phyloP scores from a whole-genome alignment of 176 grass and related monocot genomes.

The Phoenix roebelenii region DNA sequence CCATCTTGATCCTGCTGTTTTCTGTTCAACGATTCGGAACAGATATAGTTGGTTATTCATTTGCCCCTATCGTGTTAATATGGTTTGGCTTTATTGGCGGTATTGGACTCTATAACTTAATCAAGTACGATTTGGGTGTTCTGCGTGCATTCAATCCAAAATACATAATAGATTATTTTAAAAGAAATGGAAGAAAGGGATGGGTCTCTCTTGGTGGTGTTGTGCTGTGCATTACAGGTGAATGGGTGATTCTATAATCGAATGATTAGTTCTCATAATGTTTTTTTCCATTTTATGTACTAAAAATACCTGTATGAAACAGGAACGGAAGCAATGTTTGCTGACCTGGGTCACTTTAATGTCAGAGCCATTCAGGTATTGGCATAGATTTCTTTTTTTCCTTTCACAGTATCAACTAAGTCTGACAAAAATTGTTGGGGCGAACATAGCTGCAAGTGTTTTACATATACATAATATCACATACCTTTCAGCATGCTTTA shows the following conservation, averaged over 20 bases:
- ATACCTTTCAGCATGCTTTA: no score
- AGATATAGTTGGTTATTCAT: constrained; percentile 65
- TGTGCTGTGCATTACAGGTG: constrained; percentile 72
- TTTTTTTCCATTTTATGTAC: not conserved
- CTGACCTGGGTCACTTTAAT: constrained; percentile 74
- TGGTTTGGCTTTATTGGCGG: constrained; percentile 61
- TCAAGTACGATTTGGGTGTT: constrained; percentile 40
- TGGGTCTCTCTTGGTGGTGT: constrained; percentile 77
- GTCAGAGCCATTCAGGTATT: constrained; percentile 57
- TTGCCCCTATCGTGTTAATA: constrained; percentile 50
- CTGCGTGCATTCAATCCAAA: constrained; percentile 57
- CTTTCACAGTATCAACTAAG: no score
- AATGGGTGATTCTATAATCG: constrained; percentile 41
- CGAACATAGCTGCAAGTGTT: no score
- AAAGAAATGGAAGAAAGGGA: constrained; percentile 51
- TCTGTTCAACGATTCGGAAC: constrained; percentile 51
- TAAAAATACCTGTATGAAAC: constrained; percentile 15
- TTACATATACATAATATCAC: no score
- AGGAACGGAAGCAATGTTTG: constrained; percentile 81
- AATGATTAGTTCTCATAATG: not conserved
- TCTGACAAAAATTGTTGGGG: no score
- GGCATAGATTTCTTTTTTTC: no score
- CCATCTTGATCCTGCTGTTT: constrained; percentile 55
- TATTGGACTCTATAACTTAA: constrained; percentile 54
- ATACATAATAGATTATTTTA: constrained; percentile 64